Conservation (phyloP, 2,329 filamentous ascomycete species). For the Colletotrichum spinosum region DNA sequence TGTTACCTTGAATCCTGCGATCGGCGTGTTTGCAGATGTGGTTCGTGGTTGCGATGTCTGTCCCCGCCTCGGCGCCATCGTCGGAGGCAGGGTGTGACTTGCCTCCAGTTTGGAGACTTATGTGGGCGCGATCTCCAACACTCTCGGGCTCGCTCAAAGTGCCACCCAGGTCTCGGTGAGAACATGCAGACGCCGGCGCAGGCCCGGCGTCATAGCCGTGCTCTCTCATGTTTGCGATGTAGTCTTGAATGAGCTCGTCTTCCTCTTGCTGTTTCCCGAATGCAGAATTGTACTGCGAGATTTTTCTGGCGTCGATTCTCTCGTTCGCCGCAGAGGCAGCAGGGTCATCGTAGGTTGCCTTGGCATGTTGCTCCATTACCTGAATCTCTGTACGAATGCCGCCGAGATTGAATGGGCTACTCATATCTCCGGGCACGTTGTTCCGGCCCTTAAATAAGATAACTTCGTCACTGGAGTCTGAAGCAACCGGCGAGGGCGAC, state of each 20-base stretch:
- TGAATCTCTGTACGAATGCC: conserved; percentile 49
- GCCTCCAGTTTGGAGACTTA: background rate
- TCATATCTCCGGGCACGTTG: conserved; percentile 26
- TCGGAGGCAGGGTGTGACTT: background rate
- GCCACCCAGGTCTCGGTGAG: conserved; percentile 43
- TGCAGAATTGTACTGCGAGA: background rate
- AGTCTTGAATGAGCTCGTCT: conserved; percentile 73
- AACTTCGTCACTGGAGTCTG: conserved; percentile 76
- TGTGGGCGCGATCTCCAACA: conserved; percentile 42
- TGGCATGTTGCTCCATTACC: conserved; percentile 41
- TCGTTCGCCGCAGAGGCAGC: no score
- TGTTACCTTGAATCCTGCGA: background rate
- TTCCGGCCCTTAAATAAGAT: conserved; percentile 73
- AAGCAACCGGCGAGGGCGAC: conserved; percentile 38
- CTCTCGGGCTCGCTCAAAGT: conserved; percentile 37
- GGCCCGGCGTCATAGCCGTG: conserved; percentile 59
- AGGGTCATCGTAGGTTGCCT: conserved; percentile 37
- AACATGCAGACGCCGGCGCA: conserved; percentile 69
- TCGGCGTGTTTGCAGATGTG: background rate
- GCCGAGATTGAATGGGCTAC: conserved; percentile 36
- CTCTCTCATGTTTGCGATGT: conserved; percentile 74
- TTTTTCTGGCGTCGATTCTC: background rate
- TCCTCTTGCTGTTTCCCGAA: conserved; percentile 52
- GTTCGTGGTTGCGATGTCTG: background rate
- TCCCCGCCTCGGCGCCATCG: background rate